Evolutionary conservation across 129 eudicot genomes (phyloP), one percentile per base, ranked within the genome.

Genomic region (Smallanthus sonchifolius): DNA sequence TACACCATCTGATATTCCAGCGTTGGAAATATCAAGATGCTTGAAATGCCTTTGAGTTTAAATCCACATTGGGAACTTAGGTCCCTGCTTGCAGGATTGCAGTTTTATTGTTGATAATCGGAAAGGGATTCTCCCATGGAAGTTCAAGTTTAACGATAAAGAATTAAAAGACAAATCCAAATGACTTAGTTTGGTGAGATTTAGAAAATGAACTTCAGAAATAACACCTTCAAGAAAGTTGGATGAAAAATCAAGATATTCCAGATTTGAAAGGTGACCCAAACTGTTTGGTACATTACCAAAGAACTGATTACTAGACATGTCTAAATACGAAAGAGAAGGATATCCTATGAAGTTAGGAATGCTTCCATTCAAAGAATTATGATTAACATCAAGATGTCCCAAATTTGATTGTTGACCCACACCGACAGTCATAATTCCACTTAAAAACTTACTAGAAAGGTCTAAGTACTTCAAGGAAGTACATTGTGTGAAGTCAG

Each of bases 11-110:
- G 81, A 55, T 65, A 86, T 80, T 28, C 43, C 73, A 39, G 76
- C n/a, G 43, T 2, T 67, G 1, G 83, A 83, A 16, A 86, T 73
- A 69, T 83, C 91, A 83, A 86, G 75, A 36, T 10, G 6, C 2
- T 2, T 3, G 7, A 75, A 34, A 3, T 17, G 13, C 1, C 5
- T 79, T 56, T 79, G 84, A 45, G 48, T 82, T 55, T 4, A 15
- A 15, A 85, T 73, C 86, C 85, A 85, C 9, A 3, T 16, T 1
- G 89, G 89, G 15, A 85, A 82, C 2, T 19, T 7, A 8, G 84
- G 82, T 4, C 86, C 84, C 65, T 82, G 16, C 10, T 67, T 79
- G 73, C 84, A 78, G 6, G 60, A 20, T n/a, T 39, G 28, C 44
- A 85, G 36, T 5, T 30, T 3, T 56, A 85, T 59, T 2, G 44